A percentile compares a stretch with the other conserved stretches of the same genome.
Evolutionary conservation across 345 rosid species (phyloP).

Genomic region (Eucalyptus sp.): DNA sequence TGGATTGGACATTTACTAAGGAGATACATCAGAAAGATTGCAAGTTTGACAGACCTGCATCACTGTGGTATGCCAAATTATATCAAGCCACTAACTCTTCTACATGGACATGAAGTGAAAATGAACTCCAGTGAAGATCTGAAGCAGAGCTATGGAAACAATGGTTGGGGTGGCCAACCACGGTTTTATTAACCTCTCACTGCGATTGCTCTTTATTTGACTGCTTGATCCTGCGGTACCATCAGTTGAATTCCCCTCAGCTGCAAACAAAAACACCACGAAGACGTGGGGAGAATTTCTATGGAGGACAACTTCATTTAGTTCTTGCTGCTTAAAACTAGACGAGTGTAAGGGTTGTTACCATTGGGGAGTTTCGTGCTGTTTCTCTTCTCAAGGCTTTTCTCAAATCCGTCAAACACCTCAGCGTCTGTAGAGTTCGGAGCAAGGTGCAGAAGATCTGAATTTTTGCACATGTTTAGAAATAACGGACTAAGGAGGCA

Average conservation of each 20-base stretch:
- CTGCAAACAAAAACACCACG: neutral
- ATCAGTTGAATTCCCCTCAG: neutral
- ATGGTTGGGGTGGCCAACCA: neutral
- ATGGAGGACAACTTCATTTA: neutral
- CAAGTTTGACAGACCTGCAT: neutral
- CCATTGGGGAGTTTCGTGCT: neutral
- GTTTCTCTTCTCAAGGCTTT: constrained; percentile 5
- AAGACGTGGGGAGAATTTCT: neutral
- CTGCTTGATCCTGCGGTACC: neutral
- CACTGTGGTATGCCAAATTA: neutral
- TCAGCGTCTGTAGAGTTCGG: constrained; percentile 59
- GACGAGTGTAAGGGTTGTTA: neutral
- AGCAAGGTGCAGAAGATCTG: constrained; percentile 55
- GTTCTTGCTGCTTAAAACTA: neutral
- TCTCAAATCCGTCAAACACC: constrained; percentile 46
- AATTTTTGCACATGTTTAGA: neutral
- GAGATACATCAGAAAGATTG: neutral
- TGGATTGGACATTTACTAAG: neutral
- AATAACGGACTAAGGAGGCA: neutral
- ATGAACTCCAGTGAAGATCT: neutral
- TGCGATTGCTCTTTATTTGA: neutral
- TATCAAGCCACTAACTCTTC: neutral
- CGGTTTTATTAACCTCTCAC: neutral
- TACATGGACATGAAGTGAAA: neutral
- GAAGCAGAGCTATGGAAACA: neutral